These are phyloP conservation scores for Komagataella populi DNA, from an alignment of 805 yeast genomes.

Conservation along the genomic window DNA sequence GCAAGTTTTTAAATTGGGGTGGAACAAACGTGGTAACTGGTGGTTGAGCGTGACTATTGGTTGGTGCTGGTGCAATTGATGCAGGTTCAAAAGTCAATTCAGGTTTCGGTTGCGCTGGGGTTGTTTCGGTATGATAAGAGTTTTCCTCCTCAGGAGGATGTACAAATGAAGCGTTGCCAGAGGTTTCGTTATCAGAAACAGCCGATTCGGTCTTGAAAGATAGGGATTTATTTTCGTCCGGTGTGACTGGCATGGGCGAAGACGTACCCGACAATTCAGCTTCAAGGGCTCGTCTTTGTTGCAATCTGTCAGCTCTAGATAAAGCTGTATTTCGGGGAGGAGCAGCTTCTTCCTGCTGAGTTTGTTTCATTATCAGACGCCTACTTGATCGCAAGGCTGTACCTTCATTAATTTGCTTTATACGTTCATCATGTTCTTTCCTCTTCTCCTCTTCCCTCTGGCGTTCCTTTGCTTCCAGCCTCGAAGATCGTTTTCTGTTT, in stretches of 20 bases:
- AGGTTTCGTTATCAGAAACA: not conserved
- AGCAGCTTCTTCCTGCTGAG: not conserved
- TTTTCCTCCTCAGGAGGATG: not conserved
- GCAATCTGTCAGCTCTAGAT: not conserved
- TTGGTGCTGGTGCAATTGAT: not conserved
- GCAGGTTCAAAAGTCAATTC: not conserved
- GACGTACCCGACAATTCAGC: not conserved
- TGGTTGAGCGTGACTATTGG: not conserved
- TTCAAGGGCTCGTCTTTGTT: not conserved
- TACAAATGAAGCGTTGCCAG: not conserved
- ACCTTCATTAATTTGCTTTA: not conserved
- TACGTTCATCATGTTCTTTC: not conserved
- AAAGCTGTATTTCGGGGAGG: not conserved
- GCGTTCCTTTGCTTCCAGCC: conserved; percentile 52
- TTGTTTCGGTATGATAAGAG: not conserved
- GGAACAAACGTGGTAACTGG: not conserved
- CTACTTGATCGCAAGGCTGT: not conserved
- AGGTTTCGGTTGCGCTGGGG: not conserved
- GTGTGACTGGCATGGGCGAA: not conserved
- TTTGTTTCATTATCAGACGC: not conserved
- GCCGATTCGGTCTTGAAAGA: not conserved
- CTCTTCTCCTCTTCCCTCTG: conserved; percentile 11
- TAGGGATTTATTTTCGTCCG: not conserved
- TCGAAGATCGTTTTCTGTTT: conserved; percentile 60
- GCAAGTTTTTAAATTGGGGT: not conserved